Base-by-base conservation (phyloP, 2,329 filamentous ascomycete genomes). In the Xylariales sp. region DNA sequence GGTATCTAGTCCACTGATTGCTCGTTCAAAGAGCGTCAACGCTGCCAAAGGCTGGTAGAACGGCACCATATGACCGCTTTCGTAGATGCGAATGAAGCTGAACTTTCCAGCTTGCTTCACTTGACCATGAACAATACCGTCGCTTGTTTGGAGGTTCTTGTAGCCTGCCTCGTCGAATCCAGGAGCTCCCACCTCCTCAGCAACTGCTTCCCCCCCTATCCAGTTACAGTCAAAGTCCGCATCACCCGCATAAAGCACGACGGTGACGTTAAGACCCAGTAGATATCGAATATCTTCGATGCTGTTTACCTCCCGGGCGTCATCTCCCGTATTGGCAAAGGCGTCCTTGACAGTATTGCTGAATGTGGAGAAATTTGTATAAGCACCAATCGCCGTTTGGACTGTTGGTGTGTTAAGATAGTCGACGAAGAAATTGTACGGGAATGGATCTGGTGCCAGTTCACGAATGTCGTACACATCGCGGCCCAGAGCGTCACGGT, bases 401-500 rank as follows among this genome's bases (percentile, higher is more conserved):
- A 81, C 69, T 9, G 62, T 54, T 0, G 70, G 61, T 2, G 64
- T 67, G 57, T 83, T 82, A 22, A 84, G 66, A 53, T 80, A 84
- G n/a, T 69, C 61, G 10, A 62, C 56, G 49, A 72, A 82, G 57
- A 73, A 77, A 0, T 53, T 51, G 47, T 75, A 72, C 1, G 78
- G 78, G 54, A 82, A 82, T 0, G 76, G 76, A 52, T 80, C 74
- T 0, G 73, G 71, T 0, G 46, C 52, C 5, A 78, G 60, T 46
- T 80, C 71, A 25, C 78, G 69, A 50, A 81, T 69, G 49, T 83
- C 79, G 55, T 81, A 80, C 51, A 78, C 70, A 56, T 81, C 75
- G 27, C 78, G 68, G 2, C 65, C 65, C 1, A 71, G 60, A 46
- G 73, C 68, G n/a, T 59, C 55, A 51, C 78, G 74, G 40, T 73